Evolutionary conservation across 495 filamentous ascomycete genomes (phyloP).

Genomic region (Venustampulla echinocandica): DNA sequence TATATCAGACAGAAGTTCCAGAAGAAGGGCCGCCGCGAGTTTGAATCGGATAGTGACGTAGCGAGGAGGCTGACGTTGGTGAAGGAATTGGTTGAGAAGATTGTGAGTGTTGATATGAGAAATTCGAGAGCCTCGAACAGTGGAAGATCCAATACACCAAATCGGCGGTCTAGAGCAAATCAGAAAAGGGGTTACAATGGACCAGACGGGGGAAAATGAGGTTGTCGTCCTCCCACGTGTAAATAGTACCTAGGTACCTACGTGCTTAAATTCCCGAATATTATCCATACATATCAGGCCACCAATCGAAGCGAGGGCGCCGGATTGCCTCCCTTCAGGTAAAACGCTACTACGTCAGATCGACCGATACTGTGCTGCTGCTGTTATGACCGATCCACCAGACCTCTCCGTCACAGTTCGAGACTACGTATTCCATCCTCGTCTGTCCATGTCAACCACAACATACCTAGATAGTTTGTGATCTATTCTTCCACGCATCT

Average conservation of each 20-base stretch:
- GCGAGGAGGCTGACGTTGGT: neutral
- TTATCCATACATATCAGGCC: too few species aligned
- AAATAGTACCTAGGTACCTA: too few species aligned
- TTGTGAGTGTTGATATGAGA: constrained; percentile 5
- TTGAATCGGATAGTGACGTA: constrained; percentile 3
- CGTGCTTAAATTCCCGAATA: too few species aligned
- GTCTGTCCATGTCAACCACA: neutral
- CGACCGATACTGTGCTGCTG: neutral
- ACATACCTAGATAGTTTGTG: neutral
- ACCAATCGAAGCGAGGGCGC: neutral
- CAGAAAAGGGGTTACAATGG: too few species aligned
- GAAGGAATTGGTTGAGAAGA: constrained; percentile 1
- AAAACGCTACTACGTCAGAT: neutral
- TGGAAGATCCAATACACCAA: too few species aligned
- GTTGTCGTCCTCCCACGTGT: too few species aligned
- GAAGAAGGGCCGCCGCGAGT: neutral
- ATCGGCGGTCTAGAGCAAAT: too few species aligned
- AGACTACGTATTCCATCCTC: neutral
- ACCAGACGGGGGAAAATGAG: too few species aligned
- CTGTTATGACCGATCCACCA: neutral
- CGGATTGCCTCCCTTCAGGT: neutral
- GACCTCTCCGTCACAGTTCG: too few species aligned
- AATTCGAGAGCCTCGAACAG: too few species aligned
- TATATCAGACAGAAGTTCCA: constrained; percentile 1
- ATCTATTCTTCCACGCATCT: neutral